phyloP scores from a whole-genome alignment of 1,139 yeast genomes.

The Hyphopichia pseudoburtonii region DNA sequence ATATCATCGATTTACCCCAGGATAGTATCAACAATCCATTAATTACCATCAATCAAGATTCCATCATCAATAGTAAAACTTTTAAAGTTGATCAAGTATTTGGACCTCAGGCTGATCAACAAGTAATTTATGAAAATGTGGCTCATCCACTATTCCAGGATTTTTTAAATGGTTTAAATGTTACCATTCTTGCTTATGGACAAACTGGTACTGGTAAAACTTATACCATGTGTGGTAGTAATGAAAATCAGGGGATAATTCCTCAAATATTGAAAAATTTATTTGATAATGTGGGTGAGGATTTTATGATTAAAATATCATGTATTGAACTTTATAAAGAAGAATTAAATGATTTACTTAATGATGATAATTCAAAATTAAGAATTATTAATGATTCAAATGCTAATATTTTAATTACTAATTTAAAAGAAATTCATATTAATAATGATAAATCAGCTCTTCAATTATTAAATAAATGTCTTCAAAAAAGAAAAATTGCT shows the following conservation, averaged over 20 bases:
- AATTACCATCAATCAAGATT: slow-evolving; percentile 42
- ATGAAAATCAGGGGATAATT: slow-evolving; percentile 57
- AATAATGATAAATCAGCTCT: slow-evolving; percentile 56
- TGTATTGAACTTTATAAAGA: slow-evolving; percentile 76
- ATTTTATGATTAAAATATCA: slow-evolving; percentile 65
- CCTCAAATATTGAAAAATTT: slow-evolving; percentile 62
- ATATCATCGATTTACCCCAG: slow-evolving; percentile 63
- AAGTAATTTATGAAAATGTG: slow-evolving; percentile 55
- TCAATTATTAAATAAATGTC: slow-evolving; percentile 51
- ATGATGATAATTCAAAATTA: slow-evolving; percentile 27
- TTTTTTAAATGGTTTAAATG: slow-evolving; percentile 68
- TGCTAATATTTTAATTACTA: slow-evolving; percentile 45
- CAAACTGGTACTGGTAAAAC: slow-evolving; percentile 93
- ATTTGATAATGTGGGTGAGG: slow-evolving; percentile 46
- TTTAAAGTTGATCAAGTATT: slow-evolving; percentile 73
- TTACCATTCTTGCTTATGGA: slow-evolving; percentile 83
- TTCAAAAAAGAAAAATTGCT: slow-evolving; percentile 61
- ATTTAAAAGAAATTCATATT: slow-evolving; percentile 56
- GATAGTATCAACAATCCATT: slow-evolving; percentile 38
- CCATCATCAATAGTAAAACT: slow-evolving; percentile 38
- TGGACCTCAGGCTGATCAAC: slow-evolving; percentile 71
- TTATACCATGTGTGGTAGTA: slow-evolving; percentile 75
- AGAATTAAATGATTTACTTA: slow-evolving; percentile 61
- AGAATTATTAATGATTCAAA: not conserved
- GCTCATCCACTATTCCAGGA: slow-evolving; percentile 66